These are phyloP conservation scores for Pleomassaria siparia DNA, from an alignment of 2,329 filamentous ascomycete species.

Conservation along the genomic window DNA sequence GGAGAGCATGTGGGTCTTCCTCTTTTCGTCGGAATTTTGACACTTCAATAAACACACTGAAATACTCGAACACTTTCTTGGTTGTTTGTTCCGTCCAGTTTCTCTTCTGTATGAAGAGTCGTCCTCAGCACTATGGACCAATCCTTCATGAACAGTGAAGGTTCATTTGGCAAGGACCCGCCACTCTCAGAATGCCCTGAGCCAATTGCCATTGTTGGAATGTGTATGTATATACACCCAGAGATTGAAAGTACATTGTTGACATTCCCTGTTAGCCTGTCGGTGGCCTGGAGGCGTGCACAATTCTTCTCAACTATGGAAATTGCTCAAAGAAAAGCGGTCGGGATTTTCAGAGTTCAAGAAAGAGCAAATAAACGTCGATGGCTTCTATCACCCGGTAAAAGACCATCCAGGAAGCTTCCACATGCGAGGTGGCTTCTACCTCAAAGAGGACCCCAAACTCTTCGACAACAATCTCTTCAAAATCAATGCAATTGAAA, in stretches of 20 bases:
- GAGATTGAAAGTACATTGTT: background rate
- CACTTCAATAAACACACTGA: too few relatives aligned
- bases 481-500: conserved; percentile 21
- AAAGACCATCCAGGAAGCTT: conserved; percentile 36
- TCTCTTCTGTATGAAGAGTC: too few relatives aligned
- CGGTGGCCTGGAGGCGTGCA: conserved; percentile 22
- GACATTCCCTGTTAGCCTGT: conserved; percentile 16
- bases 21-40: too few relatives aligned
- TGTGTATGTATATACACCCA: conserved; percentile 15
- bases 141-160: background rate
- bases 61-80: too few relatives aligned
- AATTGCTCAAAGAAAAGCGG: conserved; percentile 30
- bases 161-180: too few relatives aligned
- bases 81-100: too few relatives aligned
- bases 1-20: too few relatives aligned
- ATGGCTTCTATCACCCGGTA: conserved; percentile 39
- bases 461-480: conserved; percentile 43
- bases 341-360: conserved; percentile 30
- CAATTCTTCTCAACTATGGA: conserved; percentile 21
- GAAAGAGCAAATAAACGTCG: conserved; percentile 31
- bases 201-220: conserved; percentile 30
- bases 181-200: conserved; percentile 12
- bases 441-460: conserved; percentile 38
- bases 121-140: background rate
- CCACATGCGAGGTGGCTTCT: conserved; percentile 36